Evolutionary conservation across 805 yeast species (phyloP), one percentile per base, ranked within the genome.

Genomic region (Lachancea lanzarotensis): DNA sequence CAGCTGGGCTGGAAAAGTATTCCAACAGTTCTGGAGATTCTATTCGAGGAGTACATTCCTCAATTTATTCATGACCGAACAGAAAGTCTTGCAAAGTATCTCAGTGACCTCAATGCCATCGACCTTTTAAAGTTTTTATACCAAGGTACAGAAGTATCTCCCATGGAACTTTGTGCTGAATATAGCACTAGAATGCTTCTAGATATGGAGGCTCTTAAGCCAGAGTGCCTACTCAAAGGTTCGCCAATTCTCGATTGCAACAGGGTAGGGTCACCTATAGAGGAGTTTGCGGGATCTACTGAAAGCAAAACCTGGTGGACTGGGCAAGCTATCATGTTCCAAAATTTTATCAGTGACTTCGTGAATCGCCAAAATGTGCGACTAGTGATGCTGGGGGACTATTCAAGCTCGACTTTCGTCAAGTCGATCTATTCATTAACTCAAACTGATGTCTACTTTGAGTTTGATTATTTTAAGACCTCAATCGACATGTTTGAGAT

Each of bases 111-210:
- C 44, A 66, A 72, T 34, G 68, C 73, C 0, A 69, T 75, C 19
- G 76, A 75, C 37, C 54, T 73, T 16, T 54, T 76, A 35, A 72
- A 70, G 37, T 78, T 69, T 54, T 50, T 75, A 5, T 67, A 76
- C 47, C 64, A 70, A 48, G 74, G 71, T 27, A 37, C 50, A 0
- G 52, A 56, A 2, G 51, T 49, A 15, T 57, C 74, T 1, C 65
- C 78, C 1, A 70, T 75, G 68, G 73, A 72, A 16, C 84, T 79
- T 49, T 71, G 74, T 10, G 63, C 76, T 0, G 56, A 54, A 1
- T 53, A 59, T 20, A 56, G 72, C 31, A 66, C 79, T 35, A 35
- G 51, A 0, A 51, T 82, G 38, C 74, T 76, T 41, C 53, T 56
- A 13, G 60, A 73, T 40, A 48, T 73, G 16, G 44, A 51, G 0